These are phyloP conservation scores for Globisporangium emineosum DNA, from an alignment of 352 stramenopile genomes.

Conservation along the genomic window DNA sequence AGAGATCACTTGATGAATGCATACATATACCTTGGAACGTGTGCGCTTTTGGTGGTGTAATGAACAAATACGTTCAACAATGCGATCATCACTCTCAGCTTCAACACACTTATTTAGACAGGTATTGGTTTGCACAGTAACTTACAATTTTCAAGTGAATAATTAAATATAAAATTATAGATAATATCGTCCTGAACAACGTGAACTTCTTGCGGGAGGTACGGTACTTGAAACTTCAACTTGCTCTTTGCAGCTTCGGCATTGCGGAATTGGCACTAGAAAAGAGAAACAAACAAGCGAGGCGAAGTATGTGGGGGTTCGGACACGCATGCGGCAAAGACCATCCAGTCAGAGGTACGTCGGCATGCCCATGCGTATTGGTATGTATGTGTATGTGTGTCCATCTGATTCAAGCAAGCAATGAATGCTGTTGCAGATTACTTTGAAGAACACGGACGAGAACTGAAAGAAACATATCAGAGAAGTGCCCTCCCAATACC, in stretches of 20 bases:
- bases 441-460: conserved; percentile 6
- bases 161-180: background rate
- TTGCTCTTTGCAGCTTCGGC: background rate
- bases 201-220: background rate
- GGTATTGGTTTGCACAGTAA: too few relatives aligned
- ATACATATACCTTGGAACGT: background rate
- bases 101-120: background rate
- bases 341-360: conserved; percentile 1
- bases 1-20: background rate
- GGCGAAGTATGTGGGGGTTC: conserved; percentile 10
- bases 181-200: background rate
- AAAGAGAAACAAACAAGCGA: background rate
- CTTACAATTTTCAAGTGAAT: too few relatives aligned
- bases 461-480: background rate
- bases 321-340: background rate
- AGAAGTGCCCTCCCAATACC: conserved; percentile 2
- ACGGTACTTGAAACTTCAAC: conserved; percentile 21
- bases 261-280: conserved; percentile 8
- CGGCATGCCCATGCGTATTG: background rate
- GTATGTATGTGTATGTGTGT: background rate
- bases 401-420: background rate
- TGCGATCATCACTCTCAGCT: background rate
- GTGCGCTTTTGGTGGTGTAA: background rate
- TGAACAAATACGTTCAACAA: background rate
- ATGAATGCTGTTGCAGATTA: background rate